Evolutionary conservation across 1,284 basidiomycete species (phyloP).

Genomic region (Ganoderma boninense): DNA sequence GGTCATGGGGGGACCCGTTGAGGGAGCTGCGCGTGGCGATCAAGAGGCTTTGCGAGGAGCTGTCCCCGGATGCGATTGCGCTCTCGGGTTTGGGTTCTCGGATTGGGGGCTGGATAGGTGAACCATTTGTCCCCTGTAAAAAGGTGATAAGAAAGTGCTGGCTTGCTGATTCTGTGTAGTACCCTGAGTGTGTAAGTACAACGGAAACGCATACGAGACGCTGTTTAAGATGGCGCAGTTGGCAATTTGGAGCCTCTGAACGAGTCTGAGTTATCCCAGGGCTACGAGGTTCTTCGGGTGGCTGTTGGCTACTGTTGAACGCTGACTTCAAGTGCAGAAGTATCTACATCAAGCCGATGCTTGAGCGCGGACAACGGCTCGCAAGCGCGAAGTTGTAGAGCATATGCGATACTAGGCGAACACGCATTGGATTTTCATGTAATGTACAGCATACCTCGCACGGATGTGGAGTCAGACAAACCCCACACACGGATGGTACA

Average conservation of each 20-base stretch:
- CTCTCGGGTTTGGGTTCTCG: constrained; percentile 77
- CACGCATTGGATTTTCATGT: background rate
- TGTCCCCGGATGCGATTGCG: constrained; percentile 75
- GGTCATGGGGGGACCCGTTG: constrained; percentile 53
- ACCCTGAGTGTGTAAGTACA: constrained; percentile 40
- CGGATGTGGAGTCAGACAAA: background rate
- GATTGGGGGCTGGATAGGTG: constrained; percentile 83
- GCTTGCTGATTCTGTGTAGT: too few relatives aligned
- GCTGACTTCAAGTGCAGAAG: constrained; percentile 6
- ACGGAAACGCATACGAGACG: constrained; percentile 75
- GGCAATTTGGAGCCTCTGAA: constrained; percentile 77
- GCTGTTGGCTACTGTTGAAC: too few relatives aligned
- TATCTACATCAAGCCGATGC: constrained; percentile 47
- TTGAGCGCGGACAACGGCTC: constrained; percentile 52
- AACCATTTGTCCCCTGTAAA: constrained; percentile 28
- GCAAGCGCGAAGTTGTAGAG: constrained; percentile 41
- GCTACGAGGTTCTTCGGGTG: constrained; percentile 71
- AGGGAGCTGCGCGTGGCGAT: constrained; percentile 64
- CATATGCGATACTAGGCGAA: background rate
- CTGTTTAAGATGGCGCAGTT: constrained; percentile 72
- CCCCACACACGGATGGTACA: background rate
- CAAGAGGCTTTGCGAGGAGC: constrained; percentile 53
- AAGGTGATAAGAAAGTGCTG: too few relatives aligned
- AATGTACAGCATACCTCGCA: constrained; percentile 11
- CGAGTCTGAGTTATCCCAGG: constrained; percentile 55